Base-by-base conservation (phyloP, 441 rosid species). In the Adansonia madagascariensis region DNA sequence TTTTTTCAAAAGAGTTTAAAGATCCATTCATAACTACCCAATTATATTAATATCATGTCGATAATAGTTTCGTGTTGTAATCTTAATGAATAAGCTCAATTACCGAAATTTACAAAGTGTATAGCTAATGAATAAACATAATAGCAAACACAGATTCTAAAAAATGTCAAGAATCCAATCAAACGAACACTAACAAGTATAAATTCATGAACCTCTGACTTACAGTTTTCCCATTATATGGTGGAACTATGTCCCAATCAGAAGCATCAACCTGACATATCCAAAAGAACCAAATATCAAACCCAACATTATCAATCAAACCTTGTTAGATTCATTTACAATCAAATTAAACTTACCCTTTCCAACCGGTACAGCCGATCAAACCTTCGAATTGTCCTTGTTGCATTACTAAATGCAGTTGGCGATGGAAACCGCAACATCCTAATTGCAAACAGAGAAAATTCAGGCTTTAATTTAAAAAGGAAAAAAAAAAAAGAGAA, bases 211-310 rank as follows among this genome's bases (percentile, higher is more conserved):
- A 78, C 2, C 12, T 22, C 69, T 6, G 39, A 86, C 94, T 86
- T 83, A 95, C 98, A 77, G 90, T 84, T 90, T 84, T 93, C 53
- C 95, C 97, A 10, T 89, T 80, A 80, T 89, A 89, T 47, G 89
- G 85, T 79, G 31, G 62, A 57, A 84, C 39, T 65, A 60, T 68
- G 75, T 91, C 95, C 97, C 97, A 92, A 18, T 82, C 85, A 15
- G 83, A 62, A 56, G 77, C 89, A 27, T 86, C 78, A 69, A 83
- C 88, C 98, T 95, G 92, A 71, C 17, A 73, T n/a, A 79, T 80
- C 15, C 49, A 71, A 22, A 73, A 24, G 24, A 22, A 39, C 15
- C 11, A 73, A 74, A 53, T 44, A 43, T 47, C 15, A 35, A 61
- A 57, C 50, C 46, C 17, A 57, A 62, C 8, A 74, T n/a, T 18